Evolutionary conservation across 1,284 basidiomycete species (phyloP).

Genomic region (Moesziomyces aphidis): DNA sequence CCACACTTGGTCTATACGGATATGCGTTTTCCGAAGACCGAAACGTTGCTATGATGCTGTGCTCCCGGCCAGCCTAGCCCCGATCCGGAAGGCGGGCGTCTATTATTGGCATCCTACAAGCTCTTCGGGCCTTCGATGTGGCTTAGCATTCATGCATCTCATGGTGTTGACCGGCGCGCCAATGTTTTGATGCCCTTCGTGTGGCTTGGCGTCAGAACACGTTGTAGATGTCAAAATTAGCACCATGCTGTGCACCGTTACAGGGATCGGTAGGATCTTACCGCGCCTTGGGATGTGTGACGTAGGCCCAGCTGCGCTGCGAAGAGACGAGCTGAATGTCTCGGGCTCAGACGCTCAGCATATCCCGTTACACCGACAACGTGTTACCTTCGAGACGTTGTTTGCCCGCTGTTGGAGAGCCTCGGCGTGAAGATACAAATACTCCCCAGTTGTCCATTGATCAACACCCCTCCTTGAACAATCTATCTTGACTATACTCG

Average conservation of each 20-base stretch:
- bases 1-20: background rate
- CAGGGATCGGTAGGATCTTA: too few relatives aligned
- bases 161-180: background rate
- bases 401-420: too few relatives aligned
- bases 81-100: background rate
- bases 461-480: background rate
- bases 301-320: background rate
- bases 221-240: background rate
- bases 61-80: background rate
- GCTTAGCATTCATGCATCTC: background rate
- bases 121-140: background rate
- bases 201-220: background rate
- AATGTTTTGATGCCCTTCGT: too few relatives aligned
- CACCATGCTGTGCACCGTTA: conserved; percentile 1
- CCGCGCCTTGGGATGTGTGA: background rate
- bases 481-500: too few relatives aligned
- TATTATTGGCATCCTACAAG: background rate
- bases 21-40: background rate
- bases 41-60: background rate
- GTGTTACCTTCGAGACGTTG: too few relatives aligned
- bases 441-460: background rate
- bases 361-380: too few relatives aligned
- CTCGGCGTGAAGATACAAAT: background rate
- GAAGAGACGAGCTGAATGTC: too few relatives aligned
- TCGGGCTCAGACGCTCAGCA: too few relatives aligned